phyloP scores from a whole-genome alignment of 2,329 filamentous ascomycete species.

The Arachnomyces sp. region DNA sequence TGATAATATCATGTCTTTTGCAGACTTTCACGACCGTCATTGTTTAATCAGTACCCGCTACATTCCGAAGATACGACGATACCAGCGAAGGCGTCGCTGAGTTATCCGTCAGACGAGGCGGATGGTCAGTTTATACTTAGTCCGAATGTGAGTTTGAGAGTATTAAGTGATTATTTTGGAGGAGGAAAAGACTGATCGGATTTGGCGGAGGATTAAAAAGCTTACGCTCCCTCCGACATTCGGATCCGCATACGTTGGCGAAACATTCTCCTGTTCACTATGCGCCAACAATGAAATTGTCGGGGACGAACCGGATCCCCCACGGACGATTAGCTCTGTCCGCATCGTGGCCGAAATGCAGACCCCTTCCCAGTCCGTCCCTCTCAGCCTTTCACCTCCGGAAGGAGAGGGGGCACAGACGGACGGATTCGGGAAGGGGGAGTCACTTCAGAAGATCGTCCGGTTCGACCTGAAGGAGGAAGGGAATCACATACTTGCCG shows the following conservation, averaged over 20 bases:
- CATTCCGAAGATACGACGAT: constrained; percentile 42
- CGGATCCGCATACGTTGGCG: constrained; percentile 89
- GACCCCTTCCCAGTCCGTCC: constrained; percentile 68
- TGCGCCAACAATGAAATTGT: constrained; percentile 85
- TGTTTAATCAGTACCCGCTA: constrained; percentile 39
- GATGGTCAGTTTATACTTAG: constrained; percentile 50
- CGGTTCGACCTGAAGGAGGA: constrained; percentile 87
- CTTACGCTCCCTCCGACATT: constrained; percentile 86
- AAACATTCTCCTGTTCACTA: constrained; percentile 88
- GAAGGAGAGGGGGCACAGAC: constrained; percentile 43
- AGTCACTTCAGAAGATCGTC: constrained; percentile 73
- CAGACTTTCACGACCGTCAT: constrained; percentile 67
- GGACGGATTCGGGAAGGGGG: constrained; percentile 37
- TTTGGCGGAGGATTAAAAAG: constrained; percentile 13
- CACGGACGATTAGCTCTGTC: constrained; percentile 60
- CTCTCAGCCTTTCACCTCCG: constrained; percentile 48
- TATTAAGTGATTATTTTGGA: not conserved
- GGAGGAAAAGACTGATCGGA: constrained; percentile 11
- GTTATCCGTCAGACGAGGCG: constrained; percentile 52
- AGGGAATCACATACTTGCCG: constrained; percentile 84
- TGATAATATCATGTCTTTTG: too few species aligned
- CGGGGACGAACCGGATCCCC: constrained; percentile 18
- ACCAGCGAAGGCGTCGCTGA: constrained; percentile 61
- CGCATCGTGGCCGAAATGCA: constrained; percentile 91
- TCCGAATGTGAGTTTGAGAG: constrained; percentile 37